Evolutionary conservation across 768 basidiomycete species (phyloP).

Genomic region (Mycena alexandri): DNA sequence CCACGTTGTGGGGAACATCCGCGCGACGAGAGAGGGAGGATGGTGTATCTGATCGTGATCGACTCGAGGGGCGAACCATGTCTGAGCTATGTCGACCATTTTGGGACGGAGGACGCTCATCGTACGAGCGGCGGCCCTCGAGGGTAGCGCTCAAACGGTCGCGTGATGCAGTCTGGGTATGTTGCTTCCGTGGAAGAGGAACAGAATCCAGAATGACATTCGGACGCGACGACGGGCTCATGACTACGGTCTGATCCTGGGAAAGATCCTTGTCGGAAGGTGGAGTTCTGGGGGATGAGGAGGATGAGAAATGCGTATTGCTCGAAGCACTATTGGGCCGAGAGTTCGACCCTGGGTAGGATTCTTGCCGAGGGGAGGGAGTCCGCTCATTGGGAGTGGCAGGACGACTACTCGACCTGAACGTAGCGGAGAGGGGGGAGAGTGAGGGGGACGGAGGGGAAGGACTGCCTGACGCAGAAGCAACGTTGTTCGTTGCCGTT

Average conservation of each 20-base stretch:
- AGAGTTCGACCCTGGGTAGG: constrained; percentile 45
- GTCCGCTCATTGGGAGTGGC: constrained; percentile 43
- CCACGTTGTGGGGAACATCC: constrained; percentile 80
- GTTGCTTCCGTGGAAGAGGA: constrained; percentile 37
- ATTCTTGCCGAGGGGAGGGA: constrained; percentile 51
- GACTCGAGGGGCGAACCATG: constrained; percentile 47
- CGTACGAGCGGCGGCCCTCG: constrained; percentile 48
- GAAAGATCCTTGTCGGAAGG: constrained; percentile 48
- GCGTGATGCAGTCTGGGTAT: constrained; percentile 33
- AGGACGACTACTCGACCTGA: constrained; percentile 44
- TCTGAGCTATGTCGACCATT: constrained; percentile 38
- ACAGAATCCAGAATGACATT: constrained; percentile 43
- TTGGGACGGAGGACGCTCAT: constrained; percentile 41
- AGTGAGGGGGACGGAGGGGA: constrained; percentile 44
- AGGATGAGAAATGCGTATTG: constrained; percentile 43
- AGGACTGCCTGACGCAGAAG: constrained; percentile 37
- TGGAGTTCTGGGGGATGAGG: constrained; percentile 52
- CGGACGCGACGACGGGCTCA: constrained; percentile 53
- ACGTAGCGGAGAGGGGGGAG: constrained; percentile 49
- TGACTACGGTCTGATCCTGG: constrained; percentile 57
- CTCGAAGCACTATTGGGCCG: constrained; percentile 39
- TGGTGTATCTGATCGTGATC: constrained; percentile 69
- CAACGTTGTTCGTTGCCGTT: constrained; percentile 31
- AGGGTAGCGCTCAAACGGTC: constrained; percentile 26
- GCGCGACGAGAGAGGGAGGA: constrained; percentile 59